Base-by-base conservation (phyloP, 169 alveolate genomes). In the Hepatocystis sp. region DNA sequence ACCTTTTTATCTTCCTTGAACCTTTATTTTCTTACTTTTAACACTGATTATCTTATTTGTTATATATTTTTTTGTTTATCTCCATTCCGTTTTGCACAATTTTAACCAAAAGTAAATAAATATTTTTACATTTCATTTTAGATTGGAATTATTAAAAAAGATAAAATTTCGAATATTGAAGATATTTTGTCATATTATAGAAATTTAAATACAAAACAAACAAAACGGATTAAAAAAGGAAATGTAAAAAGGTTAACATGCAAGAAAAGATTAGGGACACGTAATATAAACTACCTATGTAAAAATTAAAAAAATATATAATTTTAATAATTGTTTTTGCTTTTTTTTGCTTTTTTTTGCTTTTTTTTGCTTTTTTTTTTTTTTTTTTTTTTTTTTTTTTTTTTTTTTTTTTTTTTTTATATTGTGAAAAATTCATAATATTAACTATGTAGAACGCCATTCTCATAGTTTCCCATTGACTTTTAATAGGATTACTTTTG, bases 121-220 rank as follows among this genome's bases (percentile, higher is more conserved):
- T 39, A 19, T 64, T 64, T 27, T 42, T 71, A 17, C 46, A n/a
- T n/a, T n/a, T n/a, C 21, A 39, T 58, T 46, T 71, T 42, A 71
- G 86, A 71, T 71, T 71, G 76, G 86, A 40, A 36, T 71, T 60
- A 15, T 67, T 40, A 67, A 56, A 2, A 30, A 58, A 58, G 78
- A 71, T 42, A 71, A 71, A 13, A 4, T 2, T 44, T 17, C 68
- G 39, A 40, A 71, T 49, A 56, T 71, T 27, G 23, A 30, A 60
- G 76, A 71, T 15, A 71, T 58, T 64, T 61, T 71, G 53, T 44
- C 76, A n/a, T 71, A 71, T 40, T 71, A 71, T 13, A 55, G 17
- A 25, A 56, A 56, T 56, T 56, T 17, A 51, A 56, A 42, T 17
- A 44, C 44, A 71, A 71, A 44, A 61, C 32, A 47, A 42, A n/a